Percentiles rank a stretch among this genome's conserved stretches.
Conservation (phyloP, 305 asterid genomes). For the Fraxinus velutina region DNA sequence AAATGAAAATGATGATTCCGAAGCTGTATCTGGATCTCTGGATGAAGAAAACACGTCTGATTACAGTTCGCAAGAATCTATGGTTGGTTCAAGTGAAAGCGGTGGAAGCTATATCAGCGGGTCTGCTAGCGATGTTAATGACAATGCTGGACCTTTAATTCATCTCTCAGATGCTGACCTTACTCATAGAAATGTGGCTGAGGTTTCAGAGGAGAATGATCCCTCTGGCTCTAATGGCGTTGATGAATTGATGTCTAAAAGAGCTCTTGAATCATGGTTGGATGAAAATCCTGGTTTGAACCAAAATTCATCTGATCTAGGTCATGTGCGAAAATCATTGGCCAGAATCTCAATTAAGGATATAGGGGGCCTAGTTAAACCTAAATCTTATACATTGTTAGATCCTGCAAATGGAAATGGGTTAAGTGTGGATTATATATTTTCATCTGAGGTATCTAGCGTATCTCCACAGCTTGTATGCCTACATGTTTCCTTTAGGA, state of each 20-base stretch:
- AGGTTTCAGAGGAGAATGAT: conserved; percentile 33
- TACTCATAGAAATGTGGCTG: conserved; percentile 35
- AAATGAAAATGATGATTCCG: conserved; percentile 54
- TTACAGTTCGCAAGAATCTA: conserved; percentile 66
- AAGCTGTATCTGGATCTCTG: conserved; percentile 61
- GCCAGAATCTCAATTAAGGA: conserved; percentile 90
- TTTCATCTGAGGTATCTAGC: conserved; percentile 68
- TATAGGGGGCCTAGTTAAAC: conserved; percentile 65
- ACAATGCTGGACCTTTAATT: conserved; percentile 51
- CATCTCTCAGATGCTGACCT: conserved; percentile 71
- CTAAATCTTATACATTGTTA: conserved; percentile 53
- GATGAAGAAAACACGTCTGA: conserved; percentile 71
- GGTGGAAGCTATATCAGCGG: conserved; percentile 40
- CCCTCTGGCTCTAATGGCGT: conserved; percentile 48
- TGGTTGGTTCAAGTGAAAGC: conserved; percentile 47
- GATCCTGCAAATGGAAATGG: conserved; percentile 86
- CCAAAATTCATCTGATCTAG: conserved; percentile 43
- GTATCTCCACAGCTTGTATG: conserved; percentile 59
- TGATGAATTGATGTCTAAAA: conserved; percentile 71
- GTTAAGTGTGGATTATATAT: conserved; percentile 63
- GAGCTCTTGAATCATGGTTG: conserved; percentile 90
- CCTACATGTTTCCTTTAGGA: conserved; percentile 59
- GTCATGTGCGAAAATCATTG: conserved; percentile 47
- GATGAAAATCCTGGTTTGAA: conserved; percentile 61
- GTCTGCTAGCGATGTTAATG: conserved; percentile 44